Base-by-base conservation (phyloP, 106 monocot species). In the Narthecium ossifragum region DNA sequence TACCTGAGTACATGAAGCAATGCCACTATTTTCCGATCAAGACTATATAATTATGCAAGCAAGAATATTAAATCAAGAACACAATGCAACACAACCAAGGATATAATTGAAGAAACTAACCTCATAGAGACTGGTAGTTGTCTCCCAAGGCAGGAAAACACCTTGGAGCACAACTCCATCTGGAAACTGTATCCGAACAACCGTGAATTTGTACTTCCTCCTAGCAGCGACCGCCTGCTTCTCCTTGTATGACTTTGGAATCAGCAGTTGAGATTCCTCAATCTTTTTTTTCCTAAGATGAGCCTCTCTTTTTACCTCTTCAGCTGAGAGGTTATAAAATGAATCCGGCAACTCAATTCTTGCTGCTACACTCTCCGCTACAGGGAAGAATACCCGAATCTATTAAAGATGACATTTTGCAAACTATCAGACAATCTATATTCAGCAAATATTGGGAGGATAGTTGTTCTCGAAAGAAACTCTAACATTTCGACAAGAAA, bases 91-190 rank as follows among this genome's bases (percentile, higher is more conserved):
- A 21, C n/a, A 31, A 27, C 20, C 13, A 24, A 31, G 13, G 6
- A 46, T 20, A 31, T 12, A 28, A 13, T 26, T 62, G 27, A 37
- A 22, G 21, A 51, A 37, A 30, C 61, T 57, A 65, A 90, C 94
- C 94, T 96, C 71, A 52, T 96, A 96, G 15, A 96, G 78, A 8
- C 62, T 66, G 31, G 66, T 69, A 25, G 90, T 90, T 41, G 80
- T 69, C 59, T 96, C 94, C 57, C 67, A 75, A 34, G 94, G 90
- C 20, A 72, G 63, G 71, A 96, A 96, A 3, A 78, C 46, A 46
- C 78, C 94, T 49, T 96, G 94, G 10, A 96, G 83, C 57, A 96
- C 70, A 56, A 96, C 80, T 28, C 90, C 83, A 71, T 96, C 94
- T 26, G 94, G 94, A 66, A 96, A 96, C 49, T 96, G 94, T 55